Conservation (phyloP, 2,329 filamentous ascomycete genomes). For the Shiraia bambusicola region DNA sequence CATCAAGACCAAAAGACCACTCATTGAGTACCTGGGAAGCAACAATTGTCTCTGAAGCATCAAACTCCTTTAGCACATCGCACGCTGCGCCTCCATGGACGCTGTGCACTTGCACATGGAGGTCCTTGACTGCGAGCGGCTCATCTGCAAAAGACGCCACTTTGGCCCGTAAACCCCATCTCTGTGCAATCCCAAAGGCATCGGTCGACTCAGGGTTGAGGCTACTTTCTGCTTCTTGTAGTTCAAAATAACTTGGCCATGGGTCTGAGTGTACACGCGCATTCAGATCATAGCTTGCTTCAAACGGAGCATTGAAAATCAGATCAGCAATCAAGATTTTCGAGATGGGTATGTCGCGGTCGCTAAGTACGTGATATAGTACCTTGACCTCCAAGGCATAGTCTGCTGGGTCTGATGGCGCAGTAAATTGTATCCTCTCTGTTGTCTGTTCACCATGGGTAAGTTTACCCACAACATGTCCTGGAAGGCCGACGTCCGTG, state of each 20-base stretch:
- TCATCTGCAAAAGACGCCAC: conserved; percentile 75
- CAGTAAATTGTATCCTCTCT: conserved; percentile 43
- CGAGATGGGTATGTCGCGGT: conserved; percentile 76
- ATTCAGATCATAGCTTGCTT: conserved; percentile 84
- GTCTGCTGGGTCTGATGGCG: conserved; percentile 50
- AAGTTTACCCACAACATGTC: conserved; percentile 42
- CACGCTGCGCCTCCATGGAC: conserved; percentile 65
- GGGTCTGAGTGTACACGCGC: conserved; percentile 74
- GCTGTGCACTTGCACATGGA: conserved; percentile 63
- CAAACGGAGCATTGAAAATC: conserved; percentile 78
- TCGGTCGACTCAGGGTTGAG: conserved; percentile 35
- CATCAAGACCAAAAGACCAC: conserved; percentile 70
- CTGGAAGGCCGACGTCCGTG: conserved; percentile 36
- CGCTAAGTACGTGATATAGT: conserved; percentile 76
- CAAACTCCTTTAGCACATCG: conserved; percentile 38
- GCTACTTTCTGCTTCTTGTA: conserved; percentile 48
- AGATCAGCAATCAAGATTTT: conserved; percentile 71
- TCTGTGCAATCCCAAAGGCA: conserved; percentile 70
- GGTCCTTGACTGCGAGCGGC: conserved; percentile 60
- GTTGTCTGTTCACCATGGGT: conserved; percentile 33
- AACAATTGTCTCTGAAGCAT: conserved; percentile 46
- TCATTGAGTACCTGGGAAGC: conserved; percentile 69
- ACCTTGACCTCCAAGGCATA: conserved; percentile 73
- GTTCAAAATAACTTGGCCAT: conserved; percentile 86
- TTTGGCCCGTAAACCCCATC: conserved; percentile 74